phyloP scores from a whole-genome alignment of 768 basidiomycete genomes.

The Trametes gibbosa region DNA sequence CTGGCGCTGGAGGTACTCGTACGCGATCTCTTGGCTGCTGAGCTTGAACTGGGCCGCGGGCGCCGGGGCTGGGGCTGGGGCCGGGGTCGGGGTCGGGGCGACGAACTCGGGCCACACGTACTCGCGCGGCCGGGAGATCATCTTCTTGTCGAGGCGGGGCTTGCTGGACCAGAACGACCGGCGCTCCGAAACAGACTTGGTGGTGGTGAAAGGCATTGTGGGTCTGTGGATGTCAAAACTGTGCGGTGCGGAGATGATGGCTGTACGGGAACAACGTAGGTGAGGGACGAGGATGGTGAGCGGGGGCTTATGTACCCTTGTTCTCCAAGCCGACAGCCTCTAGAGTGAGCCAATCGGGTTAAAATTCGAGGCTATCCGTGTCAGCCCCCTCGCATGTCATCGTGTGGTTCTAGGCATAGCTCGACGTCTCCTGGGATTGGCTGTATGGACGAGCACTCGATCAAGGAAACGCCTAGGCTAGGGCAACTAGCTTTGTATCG shows the following conservation, averaged over 20 bases:
- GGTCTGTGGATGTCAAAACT: too few species aligned
- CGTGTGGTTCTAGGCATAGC: too few species aligned
- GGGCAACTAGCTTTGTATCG: too few species aligned
- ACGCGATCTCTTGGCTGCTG: background rate
- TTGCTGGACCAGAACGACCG: background rate
- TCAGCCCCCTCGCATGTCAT: background rate
- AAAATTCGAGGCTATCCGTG: background rate
- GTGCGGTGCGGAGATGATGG: too few species aligned
- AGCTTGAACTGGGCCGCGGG: too few species aligned
- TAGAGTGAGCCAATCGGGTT: background rate
- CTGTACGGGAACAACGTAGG: background rate
- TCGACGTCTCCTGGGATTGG: too few species aligned
- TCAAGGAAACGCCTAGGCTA: too few species aligned
- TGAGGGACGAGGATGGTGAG: too few species aligned
- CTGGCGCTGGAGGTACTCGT: background rate
- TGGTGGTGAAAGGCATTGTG: background rate
- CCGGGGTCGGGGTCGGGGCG: too few species aligned
- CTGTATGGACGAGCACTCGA: too few species aligned
- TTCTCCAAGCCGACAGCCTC: background rate
- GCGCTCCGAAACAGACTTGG: background rate
- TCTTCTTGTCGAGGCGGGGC: too few species aligned
- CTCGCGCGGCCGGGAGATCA: background rate
- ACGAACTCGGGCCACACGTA: background rate
- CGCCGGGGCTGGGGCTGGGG: too few species aligned
- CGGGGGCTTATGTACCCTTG: background rate